Percentiles rank a stretch among this genome's conserved stretches.
These are phyloP conservation scores for Nigrospora oryzae DNA, from an alignment of 2,329 filamentous ascomycete genomes.

Conservation along the genomic window DNA sequence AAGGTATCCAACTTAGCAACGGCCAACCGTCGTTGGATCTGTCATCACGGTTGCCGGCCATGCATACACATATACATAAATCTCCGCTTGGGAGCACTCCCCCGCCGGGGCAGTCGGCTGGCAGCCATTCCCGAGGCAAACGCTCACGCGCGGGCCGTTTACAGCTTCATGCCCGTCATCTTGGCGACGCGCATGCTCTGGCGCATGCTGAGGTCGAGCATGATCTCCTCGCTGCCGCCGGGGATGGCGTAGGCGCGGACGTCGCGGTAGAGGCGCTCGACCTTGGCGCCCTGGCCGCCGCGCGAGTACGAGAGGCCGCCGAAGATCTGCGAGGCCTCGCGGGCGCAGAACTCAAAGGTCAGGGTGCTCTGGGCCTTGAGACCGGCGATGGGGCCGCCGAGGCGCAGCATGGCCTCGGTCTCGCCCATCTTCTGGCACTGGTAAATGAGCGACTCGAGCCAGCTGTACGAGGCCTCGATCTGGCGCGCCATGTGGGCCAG, in stretches of 20 bases:
- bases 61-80: too few species aligned
- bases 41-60: too few species aligned
- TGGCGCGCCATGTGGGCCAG: slow-evolving; percentile 97
- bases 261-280: slow-evolving; percentile 90
- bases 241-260: slow-evolving; percentile 95
- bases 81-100: too few species aligned
- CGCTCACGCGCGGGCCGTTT: slow-evolving; percentile 15
- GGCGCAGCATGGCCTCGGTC: slow-evolving; percentile 89
- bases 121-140: background rate
- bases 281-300: slow-evolving; percentile 90
- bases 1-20: too few species aligned
- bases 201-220: slow-evolving; percentile 92
- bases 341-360: slow-evolving; percentile 95
- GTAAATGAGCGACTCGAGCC: slow-evolving; percentile 92
- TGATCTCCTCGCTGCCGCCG: slow-evolving; percentile 95
- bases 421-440: slow-evolving; percentile 91
- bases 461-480: slow-evolving; percentile 94
- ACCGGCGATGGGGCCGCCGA: slow-evolving; percentile 87
- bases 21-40: too few species aligned
- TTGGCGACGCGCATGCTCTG: slow-evolving; percentile 85
- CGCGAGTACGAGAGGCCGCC: slow-evolving; percentile 87
- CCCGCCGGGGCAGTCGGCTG: too few species aligned
- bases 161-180: slow-evolving; percentile 93
- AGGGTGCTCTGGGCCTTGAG: slow-evolving; percentile 91
- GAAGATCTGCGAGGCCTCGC: slow-evolving; percentile 96